These are phyloP conservation scores for Oehlia diaphana DNA, from an alignment of 192 early-diverging fungal genomes.

Conservation along the genomic window DNA sequence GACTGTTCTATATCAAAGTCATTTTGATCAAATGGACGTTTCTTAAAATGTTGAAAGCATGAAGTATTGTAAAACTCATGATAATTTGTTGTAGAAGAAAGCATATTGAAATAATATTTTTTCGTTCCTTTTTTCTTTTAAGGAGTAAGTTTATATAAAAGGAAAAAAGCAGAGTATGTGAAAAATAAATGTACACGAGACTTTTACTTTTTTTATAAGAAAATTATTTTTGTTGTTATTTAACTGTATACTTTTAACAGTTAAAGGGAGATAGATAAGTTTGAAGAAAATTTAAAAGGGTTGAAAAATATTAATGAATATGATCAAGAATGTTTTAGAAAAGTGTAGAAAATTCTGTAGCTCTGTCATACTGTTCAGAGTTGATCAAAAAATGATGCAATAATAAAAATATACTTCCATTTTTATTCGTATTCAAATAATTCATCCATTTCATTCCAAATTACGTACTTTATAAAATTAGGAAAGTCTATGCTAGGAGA, in stretches of 20 bases:
- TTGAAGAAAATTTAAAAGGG: neutral
- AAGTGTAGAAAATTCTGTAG: neutral
- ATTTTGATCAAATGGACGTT: constrained; percentile 1
- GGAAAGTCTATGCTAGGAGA: neutral
- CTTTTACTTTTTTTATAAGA: too few relatives aligned
- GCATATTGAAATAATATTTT: neutral
- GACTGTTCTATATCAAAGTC: neutral
- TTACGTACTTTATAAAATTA: neutral
- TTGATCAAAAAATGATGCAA: too few relatives aligned
- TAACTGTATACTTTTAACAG: too few relatives aligned
- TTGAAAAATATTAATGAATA: neutral
- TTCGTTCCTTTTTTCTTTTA: too few relatives aligned
- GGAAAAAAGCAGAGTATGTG: too few relatives aligned
- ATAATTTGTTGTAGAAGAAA: neutral
- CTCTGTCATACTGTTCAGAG: too few relatives aligned
- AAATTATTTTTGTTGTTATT: too few relatives aligned
- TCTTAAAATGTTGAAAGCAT: neutral
- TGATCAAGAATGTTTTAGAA: neutral
- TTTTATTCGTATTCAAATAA: neutral
- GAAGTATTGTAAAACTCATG: neutral
- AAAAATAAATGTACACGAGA: too few relatives aligned
- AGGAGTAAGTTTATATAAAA: too few relatives aligned
- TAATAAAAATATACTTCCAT: too few relatives aligned
- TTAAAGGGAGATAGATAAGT: too few relatives aligned
- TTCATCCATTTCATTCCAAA: neutral